Evolutionary conservation across 2,329 filamentous ascomycete genomes (phyloP).

Genomic region (Monilinia polystroma): DNA sequence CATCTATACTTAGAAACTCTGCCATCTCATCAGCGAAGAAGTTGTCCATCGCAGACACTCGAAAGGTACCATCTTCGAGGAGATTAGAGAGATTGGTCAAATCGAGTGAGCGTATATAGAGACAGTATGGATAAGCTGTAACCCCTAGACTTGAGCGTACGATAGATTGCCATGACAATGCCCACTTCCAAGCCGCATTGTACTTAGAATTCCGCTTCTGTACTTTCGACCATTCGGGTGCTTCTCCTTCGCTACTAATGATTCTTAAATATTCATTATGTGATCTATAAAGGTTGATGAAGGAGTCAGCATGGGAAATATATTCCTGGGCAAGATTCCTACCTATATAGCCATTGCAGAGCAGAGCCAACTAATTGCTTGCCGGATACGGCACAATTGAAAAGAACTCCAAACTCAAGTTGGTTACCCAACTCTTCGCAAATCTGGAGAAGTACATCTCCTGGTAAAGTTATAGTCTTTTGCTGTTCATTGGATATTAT

Average conservation of each 20-base stretch:
- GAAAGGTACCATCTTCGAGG: conserved; percentile 51
- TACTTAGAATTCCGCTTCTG: conserved; percentile 18
- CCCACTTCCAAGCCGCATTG: conserved; percentile 49
- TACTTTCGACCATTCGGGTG: conserved; percentile 22
- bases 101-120: conserved; percentile 64
- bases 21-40: conserved; percentile 47
- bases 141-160: conserved; percentile 61
- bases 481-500: neutral
- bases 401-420: conserved; percentile 60
- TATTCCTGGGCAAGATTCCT: conserved; percentile 23
- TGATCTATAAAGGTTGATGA: conserved; percentile 43
- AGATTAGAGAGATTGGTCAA: conserved; percentile 60
- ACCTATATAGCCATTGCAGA: conserved; percentile 64
- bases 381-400: conserved; percentile 55
- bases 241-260: conserved; percentile 46
- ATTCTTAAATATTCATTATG: conserved; percentile 48
- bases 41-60: conserved; percentile 34
- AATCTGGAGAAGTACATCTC: conserved; percentile 60
- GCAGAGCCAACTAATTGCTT: conserved; percentile 58
- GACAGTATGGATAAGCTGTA: conserved; percentile 67
- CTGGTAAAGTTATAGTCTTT: conserved; percentile 36
- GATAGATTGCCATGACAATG: conserved; percentile 66
- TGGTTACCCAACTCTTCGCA: conserved; percentile 57
- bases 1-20: conserved; percentile 37
- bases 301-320: neutral